Evolutionary conservation across 345 rosid species (phyloP), one percentile per base, ranked within the genome.

Genomic region (Draba incana): DNA sequence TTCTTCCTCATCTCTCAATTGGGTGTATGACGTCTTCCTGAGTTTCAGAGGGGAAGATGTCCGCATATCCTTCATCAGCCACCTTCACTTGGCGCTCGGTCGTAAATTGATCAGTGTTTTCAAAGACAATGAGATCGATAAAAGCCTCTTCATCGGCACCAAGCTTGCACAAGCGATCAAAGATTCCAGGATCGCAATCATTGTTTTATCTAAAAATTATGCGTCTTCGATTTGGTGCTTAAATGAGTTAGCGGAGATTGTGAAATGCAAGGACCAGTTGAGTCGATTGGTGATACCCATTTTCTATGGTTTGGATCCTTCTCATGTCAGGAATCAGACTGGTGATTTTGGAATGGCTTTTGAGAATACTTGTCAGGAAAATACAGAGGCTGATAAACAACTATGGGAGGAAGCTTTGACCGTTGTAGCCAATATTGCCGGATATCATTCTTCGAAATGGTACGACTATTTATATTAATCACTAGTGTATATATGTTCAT

Each of bases 211-310:
- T 11, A 15, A 35, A 37, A 33, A 55, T 10, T 55, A 55, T 13
- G 43, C 58, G 5, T 53, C 60, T 33, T 56, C 60, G 4, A 56
- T 25, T 14, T 56, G 61, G 61, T 56, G 61, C 5, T 11, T 56
- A 3, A 14, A 33, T 43, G 60, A 55, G 41, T 14, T 55, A 15
- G 10, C 16, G 4, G 46, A 57, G 46, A 57, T 57, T 2, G 15
- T 57, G n/a, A 35, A 35, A 35, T 31, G 38, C 38, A 35, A 35
- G 10, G 10, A 35, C 10, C 38, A 7, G 38, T 7, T 35, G 38
- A 0, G 6, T 31, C n/a, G n/a, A n/a, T n/a, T n/a, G n/a, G 38
- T 35, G 38, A 35, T 35, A 7, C 38, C 38, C 6, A 35, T 35
- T 35, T 35, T 35, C 38, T 35, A 35, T 35, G 38, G 38, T 35